Evolutionary conservation across 805 yeast species (phyloP).

Genomic region (Clavispora santaluciae): DNA sequence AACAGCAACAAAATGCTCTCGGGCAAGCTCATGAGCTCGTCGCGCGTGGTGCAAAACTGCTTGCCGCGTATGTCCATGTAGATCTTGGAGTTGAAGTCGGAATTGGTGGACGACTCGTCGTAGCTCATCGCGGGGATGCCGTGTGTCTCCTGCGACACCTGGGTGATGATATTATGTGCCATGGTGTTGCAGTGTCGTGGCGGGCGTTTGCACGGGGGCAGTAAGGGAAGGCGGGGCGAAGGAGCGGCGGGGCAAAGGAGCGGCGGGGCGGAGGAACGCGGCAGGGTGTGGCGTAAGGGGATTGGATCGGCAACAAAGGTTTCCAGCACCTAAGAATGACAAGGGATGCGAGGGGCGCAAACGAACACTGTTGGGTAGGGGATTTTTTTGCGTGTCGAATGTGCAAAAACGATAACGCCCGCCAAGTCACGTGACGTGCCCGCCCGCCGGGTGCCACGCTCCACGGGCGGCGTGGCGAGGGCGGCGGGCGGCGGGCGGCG

Average conservation of each 20-base stretch:
- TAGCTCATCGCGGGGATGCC: constrained; percentile 15
- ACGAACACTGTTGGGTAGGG: background rate
- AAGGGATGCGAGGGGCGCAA: background rate
- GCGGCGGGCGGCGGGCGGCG: no score
- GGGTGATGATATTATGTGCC: constrained; percentile 61
- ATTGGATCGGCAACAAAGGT: constrained; percentile 5
- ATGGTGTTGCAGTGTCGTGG: constrained; percentile 11
- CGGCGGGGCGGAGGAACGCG: no score
- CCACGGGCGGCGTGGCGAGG: no score
- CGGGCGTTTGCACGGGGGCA: background rate
- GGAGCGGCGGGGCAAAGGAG: no score
- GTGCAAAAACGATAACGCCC: constrained; percentile 1
- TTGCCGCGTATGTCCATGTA: constrained; percentile 74
- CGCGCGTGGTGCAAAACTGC: constrained; percentile 72
- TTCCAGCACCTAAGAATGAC: constrained; percentile 17
- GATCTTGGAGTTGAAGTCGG: constrained; percentile 62
- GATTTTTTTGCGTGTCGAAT: background rate
- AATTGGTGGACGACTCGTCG: constrained; percentile 26
- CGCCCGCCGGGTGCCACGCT: no score
- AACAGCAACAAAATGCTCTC: constrained; percentile 83
- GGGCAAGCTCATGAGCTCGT: constrained; percentile 86
- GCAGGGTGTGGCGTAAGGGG: no score
- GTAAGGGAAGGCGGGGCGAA: no score
- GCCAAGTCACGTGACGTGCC: no score
- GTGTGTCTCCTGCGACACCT: constrained; percentile 47